Percentiles rank a stretch among this genome's conserved stretches.
phyloP scores from a whole-genome alignment of 2,329 filamentous ascomycete genomes.

The Lecanosticta acicola region DNA sequence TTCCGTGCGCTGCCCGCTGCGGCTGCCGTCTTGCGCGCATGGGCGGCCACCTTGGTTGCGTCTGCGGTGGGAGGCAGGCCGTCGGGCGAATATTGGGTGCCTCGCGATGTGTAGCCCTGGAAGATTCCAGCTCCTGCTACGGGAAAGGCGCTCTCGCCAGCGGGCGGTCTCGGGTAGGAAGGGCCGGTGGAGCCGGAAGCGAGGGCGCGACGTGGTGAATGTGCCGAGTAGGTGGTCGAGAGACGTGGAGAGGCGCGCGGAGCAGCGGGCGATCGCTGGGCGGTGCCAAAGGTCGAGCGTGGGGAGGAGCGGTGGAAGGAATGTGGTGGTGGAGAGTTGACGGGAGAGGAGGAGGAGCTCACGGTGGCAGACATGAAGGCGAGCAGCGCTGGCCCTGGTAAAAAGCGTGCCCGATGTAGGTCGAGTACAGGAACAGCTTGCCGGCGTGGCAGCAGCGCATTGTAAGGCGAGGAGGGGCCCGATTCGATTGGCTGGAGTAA shows the following conservation, averaged over 20 bases:
- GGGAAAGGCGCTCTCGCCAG: conserved; percentile 6
- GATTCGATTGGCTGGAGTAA: conserved; percentile 1
- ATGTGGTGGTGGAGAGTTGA: conserved; percentile 24
- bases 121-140: conserved; percentile 8
- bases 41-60: conserved; percentile 17
- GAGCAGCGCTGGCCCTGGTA: conserved; percentile 11
- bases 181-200: conserved; percentile 16
- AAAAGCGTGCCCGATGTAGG: conserved; percentile 6
- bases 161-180: conserved; percentile 8
- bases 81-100: conserved; percentile 52
- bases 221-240: conserved; percentile 3
- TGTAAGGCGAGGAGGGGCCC: too few species aligned
- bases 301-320: conserved; percentile 18
- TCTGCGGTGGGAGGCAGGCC: conserved; percentile 41
- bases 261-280: conserved; percentile 9
- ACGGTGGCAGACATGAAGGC: conserved; percentile 25
- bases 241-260: conserved; percentile 5
- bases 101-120: conserved; percentile 39
- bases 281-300: conserved; percentile 6
- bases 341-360: conserved; percentile 29
- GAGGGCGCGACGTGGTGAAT: conserved; percentile 13
- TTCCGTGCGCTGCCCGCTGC: conserved; percentile 20
- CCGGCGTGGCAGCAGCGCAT: not conserved
- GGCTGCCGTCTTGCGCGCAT: conserved; percentile 9
- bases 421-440: conserved; percentile 8